These are phyloP conservation scores for Hawksworthiomyces lignivorus DNA, from an alignment of 2,329 filamentous ascomycete genomes.

Conservation along the genomic window DNA sequence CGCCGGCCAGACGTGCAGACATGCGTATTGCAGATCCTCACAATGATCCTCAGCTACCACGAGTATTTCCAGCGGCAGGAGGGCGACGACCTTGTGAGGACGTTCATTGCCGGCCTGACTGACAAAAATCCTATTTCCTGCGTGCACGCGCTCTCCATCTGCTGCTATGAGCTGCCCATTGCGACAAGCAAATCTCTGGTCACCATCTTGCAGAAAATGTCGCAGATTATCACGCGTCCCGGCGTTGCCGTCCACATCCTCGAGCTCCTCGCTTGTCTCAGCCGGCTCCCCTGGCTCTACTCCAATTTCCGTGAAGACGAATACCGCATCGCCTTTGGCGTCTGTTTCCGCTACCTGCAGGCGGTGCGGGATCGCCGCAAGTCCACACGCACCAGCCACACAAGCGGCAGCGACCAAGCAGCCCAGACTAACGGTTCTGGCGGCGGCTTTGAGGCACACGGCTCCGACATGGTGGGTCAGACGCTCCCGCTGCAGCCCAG, in stretches of 20 bases:
- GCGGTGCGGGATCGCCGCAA: slow-evolving; percentile 66
- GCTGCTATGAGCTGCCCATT: slow-evolving; percentile 85
- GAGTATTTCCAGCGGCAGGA: slow-evolving; percentile 75
- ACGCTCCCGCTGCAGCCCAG: slow-evolving; percentile 18
- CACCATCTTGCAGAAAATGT: slow-evolving; percentile 85
- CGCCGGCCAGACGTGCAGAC: slow-evolving; percentile 84
- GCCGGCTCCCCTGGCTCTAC: slow-evolving; percentile 75
- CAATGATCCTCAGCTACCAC: slow-evolving; percentile 86
- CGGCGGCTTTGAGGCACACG: slow-evolving; percentile 11
- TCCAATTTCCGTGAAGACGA: slow-evolving; percentile 87
- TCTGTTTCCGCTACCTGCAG: slow-evolving; percentile 89
- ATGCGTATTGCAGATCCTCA: slow-evolving; percentile 79
- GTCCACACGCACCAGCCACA: slow-evolving; percentile 34
- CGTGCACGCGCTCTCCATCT: slow-evolving; percentile 90
- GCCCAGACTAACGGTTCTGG: slow-evolving; percentile 1
- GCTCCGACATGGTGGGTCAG: slow-evolving; percentile 20
- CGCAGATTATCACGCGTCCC: slow-evolving; percentile 89
- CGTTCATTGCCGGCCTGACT: slow-evolving; percentile 80
- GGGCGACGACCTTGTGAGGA: slow-evolving; percentile 80
- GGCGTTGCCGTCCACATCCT: slow-evolving; percentile 90
- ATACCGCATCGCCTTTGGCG: slow-evolving; percentile 88
- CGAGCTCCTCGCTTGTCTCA: slow-evolving; percentile 86
- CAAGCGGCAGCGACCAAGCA: slow-evolving; percentile 1
- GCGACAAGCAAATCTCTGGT: slow-evolving; percentile 81
- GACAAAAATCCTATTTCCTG: slow-evolving; percentile 85